Conservation (phyloP, 108 stramenopile genomes). For the Fragilariopsis cylindrus region DNA sequence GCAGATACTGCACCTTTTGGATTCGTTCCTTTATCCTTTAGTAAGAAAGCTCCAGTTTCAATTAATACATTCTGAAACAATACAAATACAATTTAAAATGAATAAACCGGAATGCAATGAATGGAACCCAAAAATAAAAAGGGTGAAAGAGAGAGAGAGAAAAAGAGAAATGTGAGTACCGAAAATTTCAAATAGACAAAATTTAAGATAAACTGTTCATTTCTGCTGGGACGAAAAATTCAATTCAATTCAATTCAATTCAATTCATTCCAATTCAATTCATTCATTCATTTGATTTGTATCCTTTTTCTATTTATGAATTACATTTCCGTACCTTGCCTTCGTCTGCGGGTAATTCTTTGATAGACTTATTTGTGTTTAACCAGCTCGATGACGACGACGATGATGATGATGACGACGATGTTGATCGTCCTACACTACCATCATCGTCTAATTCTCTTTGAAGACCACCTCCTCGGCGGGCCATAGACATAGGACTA, state of each 20-base stretch:
- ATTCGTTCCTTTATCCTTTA: constrained; percentile 61
- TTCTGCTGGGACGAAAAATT: too few relatives aligned
- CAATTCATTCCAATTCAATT: too few relatives aligned
- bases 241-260: too few relatives aligned
- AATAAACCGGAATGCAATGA: not conserved
- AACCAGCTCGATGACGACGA: constrained; percentile 20
- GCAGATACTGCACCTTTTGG: constrained; percentile 79
- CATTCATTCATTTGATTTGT: too few relatives aligned
- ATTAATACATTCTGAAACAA: constrained; percentile 18
- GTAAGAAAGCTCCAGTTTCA: constrained; percentile 53
- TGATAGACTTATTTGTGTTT: constrained; percentile 24
- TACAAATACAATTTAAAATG: not conserved
- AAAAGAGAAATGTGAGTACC: too few relatives aligned
- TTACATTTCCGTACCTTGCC: constrained; percentile 43
- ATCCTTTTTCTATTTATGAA: too few relatives aligned
- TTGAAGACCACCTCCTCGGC: constrained; percentile 36
- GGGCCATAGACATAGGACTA: constrained; percentile 20
- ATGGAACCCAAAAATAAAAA: not conserved
- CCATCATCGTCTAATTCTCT: constrained; percentile 20
- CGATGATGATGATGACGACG: constrained; percentile 2
- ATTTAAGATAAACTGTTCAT: not conserved
- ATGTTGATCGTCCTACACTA: not conserved
- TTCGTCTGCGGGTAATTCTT: constrained; percentile 58
- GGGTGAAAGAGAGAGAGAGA: too few relatives aligned
- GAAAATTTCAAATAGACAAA: not conserved